These are phyloP conservation scores for Hanseniaspora taiwanica DNA, from an alignment of 805 yeast genomes.

Conservation along the genomic window DNA sequence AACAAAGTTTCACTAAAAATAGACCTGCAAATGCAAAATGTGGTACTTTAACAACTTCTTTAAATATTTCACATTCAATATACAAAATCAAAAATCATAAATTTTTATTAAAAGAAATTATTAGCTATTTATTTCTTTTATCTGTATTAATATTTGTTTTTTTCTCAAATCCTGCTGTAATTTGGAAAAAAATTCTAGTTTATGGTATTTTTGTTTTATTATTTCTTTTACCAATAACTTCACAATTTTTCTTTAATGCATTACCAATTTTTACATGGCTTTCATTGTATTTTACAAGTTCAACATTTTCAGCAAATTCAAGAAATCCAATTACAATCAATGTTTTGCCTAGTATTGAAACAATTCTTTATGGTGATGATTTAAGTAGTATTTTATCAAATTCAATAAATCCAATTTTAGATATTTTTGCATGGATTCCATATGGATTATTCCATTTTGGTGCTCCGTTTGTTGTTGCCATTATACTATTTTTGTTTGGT, in stretches of 20 bases:
- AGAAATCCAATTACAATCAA: slow-evolving; percentile 86
- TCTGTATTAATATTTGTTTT: slow-evolving; percentile 46
- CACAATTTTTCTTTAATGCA: slow-evolving; percentile 75
- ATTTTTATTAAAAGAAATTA: slow-evolving; percentile 35
- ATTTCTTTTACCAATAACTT: slow-evolving; percentile 58
- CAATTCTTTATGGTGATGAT: slow-evolving; percentile 84
- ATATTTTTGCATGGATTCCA: slow-evolving; percentile 89
- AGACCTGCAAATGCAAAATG: slow-evolving; percentile 35
- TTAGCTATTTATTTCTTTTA: slow-evolving; percentile 37
- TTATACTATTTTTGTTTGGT: slow-evolving; percentile 66
- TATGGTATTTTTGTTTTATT: slow-evolving; percentile 29
- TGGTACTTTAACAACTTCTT: slow-evolving; percentile 38
- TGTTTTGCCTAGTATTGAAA: slow-evolving; percentile 81
- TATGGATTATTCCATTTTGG: slow-evolving; percentile 85
- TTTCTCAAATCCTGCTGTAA: slow-evolving; percentile 40
- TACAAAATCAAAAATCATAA: slow-evolving; percentile 29
- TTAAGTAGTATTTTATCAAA: slow-evolving; percentile 73
- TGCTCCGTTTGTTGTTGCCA: slow-evolving; percentile 81
- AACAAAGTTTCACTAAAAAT: slow-evolving; percentile 19
- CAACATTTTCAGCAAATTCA: slow-evolving; percentile 57
- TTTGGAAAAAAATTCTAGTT: slow-evolving; percentile 25
- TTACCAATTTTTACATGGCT: slow-evolving; percentile 81
- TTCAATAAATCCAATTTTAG: slow-evolving; percentile 48
- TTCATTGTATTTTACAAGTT: slow-evolving; percentile 63
- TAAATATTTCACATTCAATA: slow-evolving; percentile 32